These are phyloP conservation scores for Hanseniaspora meyeri DNA, from an alignment of 805 yeast species.

Conservation along the genomic window DNA sequence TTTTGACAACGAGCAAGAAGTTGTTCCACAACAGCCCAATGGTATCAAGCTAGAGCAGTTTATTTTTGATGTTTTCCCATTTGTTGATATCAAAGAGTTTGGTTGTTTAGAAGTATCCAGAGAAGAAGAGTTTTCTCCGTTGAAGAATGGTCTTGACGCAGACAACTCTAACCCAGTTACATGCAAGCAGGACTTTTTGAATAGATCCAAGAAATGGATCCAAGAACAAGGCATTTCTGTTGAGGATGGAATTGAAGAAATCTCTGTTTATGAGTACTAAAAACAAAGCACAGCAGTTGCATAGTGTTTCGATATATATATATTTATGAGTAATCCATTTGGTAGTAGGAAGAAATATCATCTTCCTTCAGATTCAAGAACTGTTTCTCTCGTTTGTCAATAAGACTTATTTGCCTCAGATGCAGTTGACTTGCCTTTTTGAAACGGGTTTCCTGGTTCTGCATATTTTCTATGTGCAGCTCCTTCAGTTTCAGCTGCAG, in stretches of 20 bases:
- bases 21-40: conserved; percentile 61
- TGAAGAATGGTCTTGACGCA: conserved; percentile 83
- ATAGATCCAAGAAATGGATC: conserved; percentile 66
- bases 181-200: conserved; percentile 52
- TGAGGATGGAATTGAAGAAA: not conserved
- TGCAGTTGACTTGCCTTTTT: conserved; percentile 18
- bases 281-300: not conserved
- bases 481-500: conserved; percentile 22
- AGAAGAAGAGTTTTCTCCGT: conserved; percentile 76
- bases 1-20: conserved; percentile 31
- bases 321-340: conserved; percentile 10
- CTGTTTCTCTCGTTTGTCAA: conserved; percentile 8
- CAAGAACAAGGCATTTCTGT: conserved; percentile 16
- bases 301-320: not conserved
- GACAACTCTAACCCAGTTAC: conserved; percentile 74
- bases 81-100: conserved; percentile 54
- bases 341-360: conserved; percentile 1
- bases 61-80: conserved; percentile 88
- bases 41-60: conserved; percentile 94
- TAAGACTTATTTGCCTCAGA: conserved; percentile 20
- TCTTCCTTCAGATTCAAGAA: conserved; percentile 1
- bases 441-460: conserved; percentile 13
- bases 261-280: conserved; percentile 6
- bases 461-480: conserved; percentile 23
- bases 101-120: conserved; percentile 90